Evolutionary conservation across 306 rosid genomes (phyloP), one percentile per base, ranked within the genome.

Genomic region (Vigna trinervia): DNA sequence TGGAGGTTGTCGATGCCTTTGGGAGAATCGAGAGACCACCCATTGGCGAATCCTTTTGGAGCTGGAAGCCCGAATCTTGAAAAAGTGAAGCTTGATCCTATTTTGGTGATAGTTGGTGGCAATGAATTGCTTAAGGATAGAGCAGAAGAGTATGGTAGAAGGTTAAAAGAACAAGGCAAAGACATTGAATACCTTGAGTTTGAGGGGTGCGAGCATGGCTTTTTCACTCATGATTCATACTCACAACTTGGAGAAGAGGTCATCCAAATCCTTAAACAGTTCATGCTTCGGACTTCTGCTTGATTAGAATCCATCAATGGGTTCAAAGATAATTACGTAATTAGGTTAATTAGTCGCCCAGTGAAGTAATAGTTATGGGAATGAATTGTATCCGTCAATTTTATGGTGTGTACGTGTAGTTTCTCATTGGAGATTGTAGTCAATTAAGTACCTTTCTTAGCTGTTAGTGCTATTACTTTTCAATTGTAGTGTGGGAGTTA

Each of bases 1-100:
- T 95, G 98, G 98, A 95, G 98, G 87, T 80, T 95, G 8, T 90
- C 98, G 8, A 47, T 95, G 70, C 92, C 95, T 1, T 46, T 28
- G 17, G 98, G 92, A 70, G 89, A 83, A 79, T 88, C 41, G 19
- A 92, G 98, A 84, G 97, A 95, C 77, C 89, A 95, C 63, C 96
- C 96, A 80, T 77, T 88, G 65, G 96, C 80, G 0, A 95, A 95
- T 86, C 98, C 98, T 14, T 86, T 92, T 8, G 98, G 96, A 81
- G 60, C 82, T 12, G 23, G 20, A 2, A 86, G 97, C 58, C 85
- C 82, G 19, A 75, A 66, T 77, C 86, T 92, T 14, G 87, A 75
- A 60, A 2, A 74, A 52, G 19, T 87, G 66, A 87, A 71, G 26
- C 82, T 95, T 48, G 89, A 84, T 7, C 96, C 97, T 1, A 80